Conservation (phyloP, 2,329 filamentous ascomycete genomes). For the Exophiala mesophila region DNA sequence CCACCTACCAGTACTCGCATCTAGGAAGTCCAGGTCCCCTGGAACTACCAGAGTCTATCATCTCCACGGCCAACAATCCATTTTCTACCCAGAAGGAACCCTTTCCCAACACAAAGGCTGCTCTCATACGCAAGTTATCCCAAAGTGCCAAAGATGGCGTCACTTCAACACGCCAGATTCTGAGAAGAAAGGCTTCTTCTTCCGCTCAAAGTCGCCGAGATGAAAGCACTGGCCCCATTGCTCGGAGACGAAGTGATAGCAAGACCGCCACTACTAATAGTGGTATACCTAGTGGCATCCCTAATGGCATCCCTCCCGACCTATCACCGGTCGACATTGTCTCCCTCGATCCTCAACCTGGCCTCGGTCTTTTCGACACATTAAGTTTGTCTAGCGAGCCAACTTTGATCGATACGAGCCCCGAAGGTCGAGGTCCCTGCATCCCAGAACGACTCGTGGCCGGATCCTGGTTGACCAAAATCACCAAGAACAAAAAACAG, state of each 20-base stretch:
- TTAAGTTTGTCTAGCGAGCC: constrained; percentile 37
- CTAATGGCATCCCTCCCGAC: constrained; percentile 9
- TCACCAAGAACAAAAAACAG: constrained; percentile 75
- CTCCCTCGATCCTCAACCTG: constrained; percentile 14
- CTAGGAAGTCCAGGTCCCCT: constrained; percentile 49
- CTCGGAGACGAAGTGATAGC: constrained; percentile 84
- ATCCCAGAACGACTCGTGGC: constrained; percentile 71
- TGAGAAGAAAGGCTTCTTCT: constrained; percentile 69
- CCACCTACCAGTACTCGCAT: constrained; percentile 30
- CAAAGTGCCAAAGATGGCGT: constrained; percentile 62
- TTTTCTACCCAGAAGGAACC: constrained; percentile 11
- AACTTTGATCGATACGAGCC: constrained; percentile 32
- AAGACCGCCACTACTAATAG: constrained; percentile 66
- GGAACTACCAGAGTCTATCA: constrained; percentile 68
- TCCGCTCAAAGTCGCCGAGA: constrained; percentile 73
- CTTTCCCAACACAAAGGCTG: constrained; percentile 44
- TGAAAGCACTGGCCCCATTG: constrained; percentile 81
- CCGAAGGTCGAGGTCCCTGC: constrained; percentile 54
- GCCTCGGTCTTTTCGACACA: constrained; percentile 34
- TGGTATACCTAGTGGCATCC: too few species aligned
- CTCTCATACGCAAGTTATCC: constrained; percentile 79
- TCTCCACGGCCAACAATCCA: constrained; percentile 41
- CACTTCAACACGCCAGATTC: constrained; percentile 46
- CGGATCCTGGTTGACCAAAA: constrained; percentile 73
- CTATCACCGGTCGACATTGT: constrained; percentile 15